Base-by-base conservation (phyloP, 2,329 filamentous ascomycete genomes). In the Aspergillus novofumigatus region DNA sequence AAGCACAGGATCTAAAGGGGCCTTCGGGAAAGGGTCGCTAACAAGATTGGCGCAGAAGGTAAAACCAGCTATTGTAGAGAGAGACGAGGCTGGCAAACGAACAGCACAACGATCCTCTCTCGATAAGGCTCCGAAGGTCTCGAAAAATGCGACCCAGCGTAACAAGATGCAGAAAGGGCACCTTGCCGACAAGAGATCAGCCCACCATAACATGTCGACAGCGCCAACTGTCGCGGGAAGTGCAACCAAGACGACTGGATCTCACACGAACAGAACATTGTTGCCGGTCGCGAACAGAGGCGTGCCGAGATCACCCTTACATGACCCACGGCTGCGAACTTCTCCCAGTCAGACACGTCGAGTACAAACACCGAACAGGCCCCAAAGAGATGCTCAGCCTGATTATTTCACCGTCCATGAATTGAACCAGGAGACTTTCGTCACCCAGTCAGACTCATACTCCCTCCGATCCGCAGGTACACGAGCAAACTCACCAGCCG, bases 361-460 rank as follows among this genome's bases (percentile, higher is more conserved):
- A 38, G 20, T 49, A 17, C 61, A 65, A 4, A 48, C 60, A 9
- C 61, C 55, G 6, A 62, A 66, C 47, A 58, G 49, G 8, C 52
- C 58, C n/a, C 54, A 64, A 44, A 61, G 54, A 9, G 64, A 59
- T 25, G 59, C 69, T 29, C 60, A 57, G 49, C 53, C 65, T 21
- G 70, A 69, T 6, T 72, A 71, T 55, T 75, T 74, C 58, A 61
- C 72, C 5, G 57, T 77, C 14, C 71, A 68, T 29, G 74, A 77
- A 54, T 71, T 70, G 58, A 73, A 70, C 41, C 64, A 72, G 41
- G 75, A 77, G 42, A 75, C 75, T 2, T 73, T 72, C 42, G 61
- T 77, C 23, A 68, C 73, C 8, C 76, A 77, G 48, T 74, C 75
- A 1, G 76, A 79, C 60, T 65, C 76, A 4, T 78, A 74, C 61